Conservation (phyloP, 768 basidiomycete genomes). For the Xerocomellus chrysenteron region DNA sequence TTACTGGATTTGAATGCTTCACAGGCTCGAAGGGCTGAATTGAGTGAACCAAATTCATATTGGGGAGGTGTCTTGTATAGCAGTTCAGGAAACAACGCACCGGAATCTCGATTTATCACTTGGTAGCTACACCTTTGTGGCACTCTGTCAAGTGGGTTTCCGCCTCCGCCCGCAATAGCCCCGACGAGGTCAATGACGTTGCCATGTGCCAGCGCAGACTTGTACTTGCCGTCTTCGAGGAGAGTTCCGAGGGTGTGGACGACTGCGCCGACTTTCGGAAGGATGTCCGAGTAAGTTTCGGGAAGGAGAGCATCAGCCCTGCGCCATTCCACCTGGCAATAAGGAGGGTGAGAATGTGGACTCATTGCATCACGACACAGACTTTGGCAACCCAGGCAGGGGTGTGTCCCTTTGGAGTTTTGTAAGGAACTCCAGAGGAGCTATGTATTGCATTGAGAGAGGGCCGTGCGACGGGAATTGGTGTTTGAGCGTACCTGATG, state of each 20-base stretch:
- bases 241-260: slow-evolving; percentile 95
- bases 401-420: slow-evolving; percentile 84
- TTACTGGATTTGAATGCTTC: slow-evolving; percentile 64
- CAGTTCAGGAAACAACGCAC: slow-evolving; percentile 45
- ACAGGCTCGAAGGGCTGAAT: slow-evolving; percentile 69
- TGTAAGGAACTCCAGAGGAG: slow-evolving; percentile 83
- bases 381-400: slow-evolving; percentile 86
- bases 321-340: slow-evolving; percentile 79
- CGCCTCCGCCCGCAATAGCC: slow-evolving; percentile 44
- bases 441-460: slow-evolving; percentile 38
- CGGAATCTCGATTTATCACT: slow-evolving; percentile 83
- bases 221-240: slow-evolving; percentile 80
- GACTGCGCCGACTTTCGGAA: slow-evolving; percentile 69
- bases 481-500: slow-evolving; percentile 58
- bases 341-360: slow-evolving; percentile 7
- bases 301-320: slow-evolving; percentile 81
- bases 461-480: background rate
- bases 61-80: background rate
- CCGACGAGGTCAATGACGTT: slow-evolving; percentile 52
- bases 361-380: slow-evolving; percentile 15
- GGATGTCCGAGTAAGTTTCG: slow-evolving; percentile 63
- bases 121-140: slow-evolving; percentile 61
- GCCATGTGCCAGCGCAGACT: slow-evolving; percentile 62
- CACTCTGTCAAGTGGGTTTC: slow-evolving; percentile 60
- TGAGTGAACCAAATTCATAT: slow-evolving; percentile 12